Evolutionary conservation across 2,329 filamentous ascomycete species (phyloP), one percentile per base, ranked within the genome.

Genomic region (Pseudogymnoascus sp.): DNA sequence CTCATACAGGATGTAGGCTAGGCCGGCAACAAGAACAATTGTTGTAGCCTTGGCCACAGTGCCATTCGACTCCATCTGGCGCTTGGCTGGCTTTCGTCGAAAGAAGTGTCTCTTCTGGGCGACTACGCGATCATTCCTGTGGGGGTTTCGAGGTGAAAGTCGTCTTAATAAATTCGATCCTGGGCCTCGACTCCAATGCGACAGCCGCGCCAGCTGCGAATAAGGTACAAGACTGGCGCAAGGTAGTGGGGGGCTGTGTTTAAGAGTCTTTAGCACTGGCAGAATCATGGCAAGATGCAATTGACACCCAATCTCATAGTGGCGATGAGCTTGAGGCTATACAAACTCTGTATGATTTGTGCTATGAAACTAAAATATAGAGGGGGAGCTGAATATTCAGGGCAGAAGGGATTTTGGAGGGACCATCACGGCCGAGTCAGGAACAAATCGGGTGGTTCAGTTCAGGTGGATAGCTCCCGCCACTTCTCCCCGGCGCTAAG

Each of bases 1-100:
- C 37, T 62, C 61, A 58, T 70, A 71, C 4, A 73, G 67, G 24
- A 72, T 67, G 31, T 71, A 72, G 54, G 68, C 66, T 1, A 71
- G 41, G 11, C 66, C 62, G 5, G 66, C 60, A 8, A 47, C 62
- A 21, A 72, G 59, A 9, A 71, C 58, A 5, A 69, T 41, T 36
- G 68, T 67, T 31, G 69, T 69, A 6, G 64, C 61, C 58, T 65
- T 66, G 39, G 70, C 54, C 26, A 69, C 31, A 11, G 63, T 60
- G 9, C 63, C 61, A 21, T 60, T 40, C 11, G 63, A 61, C 31
- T 66, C 54, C 66, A 70, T 71, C 26, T 21, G 21, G 9, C 5
- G 21, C 11, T 7, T 29, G 21, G 41, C 13, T 47, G 41, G 21
- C 21, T 29, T 13, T 9, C 41, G 41, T n/a, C 41, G 41, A n/a